Evolutionary conservation across 306 rosid genomes (phyloP), one percentile per base, ranked within the genome.

Genomic region (Cicer yamashitae): DNA sequence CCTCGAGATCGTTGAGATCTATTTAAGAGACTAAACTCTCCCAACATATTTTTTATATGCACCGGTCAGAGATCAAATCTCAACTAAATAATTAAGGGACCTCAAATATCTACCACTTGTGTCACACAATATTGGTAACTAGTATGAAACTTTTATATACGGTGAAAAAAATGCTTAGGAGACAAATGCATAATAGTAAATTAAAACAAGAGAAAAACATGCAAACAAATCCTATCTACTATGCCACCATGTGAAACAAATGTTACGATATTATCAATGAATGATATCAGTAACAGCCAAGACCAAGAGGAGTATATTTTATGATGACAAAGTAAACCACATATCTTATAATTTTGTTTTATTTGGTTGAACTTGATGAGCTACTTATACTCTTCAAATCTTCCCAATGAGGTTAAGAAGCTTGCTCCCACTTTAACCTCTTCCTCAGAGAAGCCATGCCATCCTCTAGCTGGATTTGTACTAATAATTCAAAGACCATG

Each of bases 401-500:
- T 64, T 48, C 48, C 56, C 11, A 73, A 8, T 8, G 54, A 65
- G 52, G 30, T 50, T 53, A 69, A 70, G 59, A 25, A 62, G 44
- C 54, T 71, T 45, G 13, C 46, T 76, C 73, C 25, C 77, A 18
- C 34, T 34, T 41, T 30, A 15, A 8, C 41, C 69, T 60, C 76
- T 34, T 60, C 17, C 56, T 47, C 77, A 37, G 17, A 51, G 58
- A 78, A 69, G 62, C 66, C 54, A 89, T 84, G 92, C 11, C 88
- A 50, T 8, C 76, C n/a, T 78, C 88, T 62, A 72, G 77, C 44
- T 83, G 96, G 87, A 75, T 80, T 39, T 86, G 85, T 53, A 70
- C 73, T 39, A 78, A 54, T 15, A 87, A 52, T 67, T 69, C 92
- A 58, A 86, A 83, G 79, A 70, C 58, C 51, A 60, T 46, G 83